phyloP scores from a whole-genome alignment of 805 yeast species.

The Wickerhamiella allomyrinae region DNA sequence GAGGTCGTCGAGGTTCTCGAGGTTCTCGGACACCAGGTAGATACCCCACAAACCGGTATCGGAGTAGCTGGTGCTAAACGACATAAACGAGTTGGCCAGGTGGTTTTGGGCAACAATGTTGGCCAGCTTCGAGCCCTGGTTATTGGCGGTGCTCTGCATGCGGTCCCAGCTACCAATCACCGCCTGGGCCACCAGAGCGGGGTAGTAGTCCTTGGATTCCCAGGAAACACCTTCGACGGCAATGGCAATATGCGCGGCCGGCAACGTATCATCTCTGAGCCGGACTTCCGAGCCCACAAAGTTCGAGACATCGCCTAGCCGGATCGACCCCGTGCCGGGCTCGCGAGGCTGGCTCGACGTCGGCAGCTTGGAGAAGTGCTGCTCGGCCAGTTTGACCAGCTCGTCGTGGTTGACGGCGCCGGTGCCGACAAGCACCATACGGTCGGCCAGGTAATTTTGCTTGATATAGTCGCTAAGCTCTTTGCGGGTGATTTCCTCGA shows the following conservation, averaged over 20 bases:
- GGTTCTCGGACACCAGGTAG: conserved; percentile 72
- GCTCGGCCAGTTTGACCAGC: conserved; percentile 60
- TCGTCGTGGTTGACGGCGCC: conserved; percentile 86
- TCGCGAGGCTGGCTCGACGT: conserved; percentile 39
- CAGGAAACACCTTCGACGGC: conserved; percentile 98
- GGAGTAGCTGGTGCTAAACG: conserved; percentile 91
- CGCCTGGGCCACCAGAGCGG: conserved; percentile 92
- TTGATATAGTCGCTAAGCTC: conserved; percentile 71
- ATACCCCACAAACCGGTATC: conserved; percentile 98
- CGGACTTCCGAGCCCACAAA: conserved; percentile 80
- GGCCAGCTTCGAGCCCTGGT: conserved; percentile 76
- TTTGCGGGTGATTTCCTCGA: conserved; percentile 57
- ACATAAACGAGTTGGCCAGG: conserved; percentile 87
- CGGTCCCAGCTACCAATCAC: conserved; percentile 97
- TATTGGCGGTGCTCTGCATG: conserved; percentile 67
- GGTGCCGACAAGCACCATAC: conserved; percentile 94
- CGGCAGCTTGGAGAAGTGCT: conserved; percentile 44
- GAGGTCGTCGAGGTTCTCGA: conserved; percentile 47
- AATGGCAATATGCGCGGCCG: conserved; percentile 80
- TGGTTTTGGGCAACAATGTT: conserved; percentile 44
- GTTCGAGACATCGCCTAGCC: conserved; percentile 52
- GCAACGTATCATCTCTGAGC: conserved; percentile 67
- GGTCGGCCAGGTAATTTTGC: conserved; percentile 83
- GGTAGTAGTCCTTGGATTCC: conserved; percentile 90
- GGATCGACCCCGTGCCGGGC: conserved; percentile 51